These are phyloP conservation scores for Tremellales sp. DNA, from an alignment of 1,284 basidiomycete species.

Conservation along the genomic window DNA sequence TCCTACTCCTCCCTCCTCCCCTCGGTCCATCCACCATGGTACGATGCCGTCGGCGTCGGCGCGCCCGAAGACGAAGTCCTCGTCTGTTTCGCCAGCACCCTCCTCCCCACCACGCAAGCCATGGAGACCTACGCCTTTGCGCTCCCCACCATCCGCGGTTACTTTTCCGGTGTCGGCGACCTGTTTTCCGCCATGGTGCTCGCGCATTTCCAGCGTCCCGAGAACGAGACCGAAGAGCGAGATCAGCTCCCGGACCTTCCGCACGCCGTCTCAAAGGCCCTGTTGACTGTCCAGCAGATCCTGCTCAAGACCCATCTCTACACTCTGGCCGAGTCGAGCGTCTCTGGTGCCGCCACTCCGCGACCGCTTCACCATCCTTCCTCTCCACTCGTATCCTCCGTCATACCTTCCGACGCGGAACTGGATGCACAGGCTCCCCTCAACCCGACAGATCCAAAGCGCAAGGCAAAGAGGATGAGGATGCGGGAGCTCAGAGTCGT, in stretches of 20 bases:
- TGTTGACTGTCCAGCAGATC: constrained; percentile 82
- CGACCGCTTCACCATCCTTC: constrained; percentile 23
- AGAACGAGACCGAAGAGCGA: constrained; percentile 8
- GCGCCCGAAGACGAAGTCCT: constrained; percentile 54
- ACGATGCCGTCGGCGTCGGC: constrained; percentile 25
- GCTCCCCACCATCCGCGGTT: constrained; percentile 79
- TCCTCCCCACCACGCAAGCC: constrained; percentile 33
- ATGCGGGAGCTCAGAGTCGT: constrained; percentile 76
- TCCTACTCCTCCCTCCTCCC: constrained; percentile 38
- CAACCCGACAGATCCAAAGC: constrained; percentile 56
- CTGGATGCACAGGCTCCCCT: constrained; percentile 52
- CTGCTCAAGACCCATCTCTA: constrained; percentile 66
- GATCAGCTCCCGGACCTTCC: constrained; percentile 52
- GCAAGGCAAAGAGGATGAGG: constrained; percentile 67
- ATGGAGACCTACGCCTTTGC: constrained; percentile 61
- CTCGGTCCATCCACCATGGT: constrained; percentile 29
- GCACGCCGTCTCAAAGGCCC: constrained; percentile 62
- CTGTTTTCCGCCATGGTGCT: constrained; percentile 91
- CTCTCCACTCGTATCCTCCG: constrained; percentile 8
- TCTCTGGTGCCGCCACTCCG: constrained; percentile 25
- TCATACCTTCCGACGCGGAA: constrained; percentile 62
- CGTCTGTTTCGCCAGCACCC: constrained; percentile 68
- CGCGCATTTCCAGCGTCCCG: constrained; percentile 63
- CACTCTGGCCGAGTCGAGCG: constrained; percentile 16
- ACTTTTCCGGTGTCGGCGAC: constrained; percentile 96